These are phyloP conservation scores for Suillus hirtellus DNA, from an alignment of 768 basidiomycete species.

Conservation along the genomic window DNA sequence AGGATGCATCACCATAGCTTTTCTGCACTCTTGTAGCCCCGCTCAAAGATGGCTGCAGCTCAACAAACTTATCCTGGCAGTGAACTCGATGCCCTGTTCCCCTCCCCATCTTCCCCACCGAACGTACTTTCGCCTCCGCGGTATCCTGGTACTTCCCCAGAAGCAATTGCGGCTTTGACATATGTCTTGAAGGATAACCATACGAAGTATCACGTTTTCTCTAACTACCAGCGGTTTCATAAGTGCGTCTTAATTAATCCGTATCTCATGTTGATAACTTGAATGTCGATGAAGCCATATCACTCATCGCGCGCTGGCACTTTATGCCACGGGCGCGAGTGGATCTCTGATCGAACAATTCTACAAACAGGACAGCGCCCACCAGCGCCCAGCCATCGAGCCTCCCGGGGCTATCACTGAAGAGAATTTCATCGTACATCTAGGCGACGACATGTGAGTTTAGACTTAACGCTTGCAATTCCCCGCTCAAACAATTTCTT, in stretches of 20 bases:
- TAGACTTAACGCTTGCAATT: background rate
- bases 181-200: conserved; percentile 50
- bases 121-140: conserved; percentile 2
- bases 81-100: conserved; percentile 11
- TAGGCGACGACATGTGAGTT: conserved; percentile 28
- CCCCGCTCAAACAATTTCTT: background rate
- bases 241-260: conserved; percentile 36
- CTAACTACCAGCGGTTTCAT: conserved; percentile 48
- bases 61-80: background rate
- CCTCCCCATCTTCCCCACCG: conserved; percentile 12
- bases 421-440: conserved; percentile 24
- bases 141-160: conserved; percentile 15
- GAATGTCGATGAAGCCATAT: conserved; percentile 24
- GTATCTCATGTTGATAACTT: background rate
- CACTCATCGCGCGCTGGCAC: conserved; percentile 30
- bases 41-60: background rate
- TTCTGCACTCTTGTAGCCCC: background rate
- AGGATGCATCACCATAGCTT: background rate
- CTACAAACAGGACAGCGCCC: conserved; percentile 23
- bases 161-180: conserved; percentile 30
- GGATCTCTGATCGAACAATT: conserved; percentile 26
- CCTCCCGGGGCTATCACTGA: conserved; percentile 27
- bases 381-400: conserved; percentile 26
- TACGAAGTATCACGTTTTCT: conserved; percentile 47
- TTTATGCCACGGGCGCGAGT: conserved; percentile 29